A percentile compares a stretch with the other conserved stretches of the same genome.
phyloP scores from a whole-genome alignment of 2,329 filamentous ascomycete genomes.

The Chrysoporthe deuterocubensis region DNA sequence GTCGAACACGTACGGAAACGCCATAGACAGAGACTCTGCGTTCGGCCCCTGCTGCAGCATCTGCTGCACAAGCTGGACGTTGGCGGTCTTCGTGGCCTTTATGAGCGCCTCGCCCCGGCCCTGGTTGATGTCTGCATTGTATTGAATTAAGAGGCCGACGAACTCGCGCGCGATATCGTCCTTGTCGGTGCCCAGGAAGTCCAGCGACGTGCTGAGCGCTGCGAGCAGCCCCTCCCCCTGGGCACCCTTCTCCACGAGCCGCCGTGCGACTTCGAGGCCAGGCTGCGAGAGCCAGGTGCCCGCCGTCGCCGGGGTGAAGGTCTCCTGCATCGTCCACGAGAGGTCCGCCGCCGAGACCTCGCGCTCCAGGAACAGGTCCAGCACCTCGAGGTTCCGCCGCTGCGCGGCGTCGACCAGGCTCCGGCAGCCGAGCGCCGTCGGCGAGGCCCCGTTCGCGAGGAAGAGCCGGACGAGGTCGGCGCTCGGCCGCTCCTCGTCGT shows the following conservation, averaged over 20 bases:
- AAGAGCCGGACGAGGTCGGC: constrained; percentile 52
- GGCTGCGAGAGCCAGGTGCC: constrained; percentile 51
- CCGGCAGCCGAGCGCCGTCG: constrained; percentile 55
- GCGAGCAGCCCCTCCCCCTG: constrained; percentile 49
- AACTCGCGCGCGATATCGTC: constrained; percentile 50
- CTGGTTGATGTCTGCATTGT: constrained; percentile 53
- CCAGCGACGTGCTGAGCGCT: constrained; percentile 52
- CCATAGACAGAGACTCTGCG: constrained; percentile 53
- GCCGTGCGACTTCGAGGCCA: constrained; percentile 51
- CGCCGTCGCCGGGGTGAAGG: constrained; percentile 47
- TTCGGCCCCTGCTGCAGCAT: constrained; percentile 56
- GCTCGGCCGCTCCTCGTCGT: constrained; percentile 57
- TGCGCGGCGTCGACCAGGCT: constrained; percentile 54
- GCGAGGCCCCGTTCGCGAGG: constrained; percentile 56
- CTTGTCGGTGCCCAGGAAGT: constrained; percentile 44
- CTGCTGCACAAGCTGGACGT: constrained; percentile 52
- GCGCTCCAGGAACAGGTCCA: constrained; percentile 48
- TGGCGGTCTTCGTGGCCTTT: constrained; percentile 56
- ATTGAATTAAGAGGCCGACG: constrained; percentile 45
- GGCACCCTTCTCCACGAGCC: constrained; percentile 55
- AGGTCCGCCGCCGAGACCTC: constrained; percentile 49
- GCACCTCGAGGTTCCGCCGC: constrained; percentile 42
- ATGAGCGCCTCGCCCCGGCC: constrained; percentile 58
- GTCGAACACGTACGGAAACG: constrained; percentile 61
- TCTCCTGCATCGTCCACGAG: constrained; percentile 48